Conservation (phyloP, 2,329 filamentous ascomycete species). For the Bipolaris oryzae region DNA sequence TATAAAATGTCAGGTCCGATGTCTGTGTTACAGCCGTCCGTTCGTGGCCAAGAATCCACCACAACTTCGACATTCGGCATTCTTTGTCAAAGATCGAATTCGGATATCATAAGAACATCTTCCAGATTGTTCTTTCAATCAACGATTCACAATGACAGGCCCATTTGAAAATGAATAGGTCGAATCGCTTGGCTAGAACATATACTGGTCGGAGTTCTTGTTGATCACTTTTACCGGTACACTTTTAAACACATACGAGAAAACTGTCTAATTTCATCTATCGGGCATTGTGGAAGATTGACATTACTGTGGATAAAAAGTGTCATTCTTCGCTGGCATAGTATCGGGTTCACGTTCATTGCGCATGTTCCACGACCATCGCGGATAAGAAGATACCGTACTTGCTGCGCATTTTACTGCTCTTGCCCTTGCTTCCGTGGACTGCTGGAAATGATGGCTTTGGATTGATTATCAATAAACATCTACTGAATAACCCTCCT, state of each 20-base stretch:
- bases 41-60: not conserved
- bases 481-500: constrained; percentile 2
- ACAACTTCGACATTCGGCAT: not conserved
- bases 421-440: not conserved
- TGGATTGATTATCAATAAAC: too few species aligned
- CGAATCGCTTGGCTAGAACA: too few species aligned
- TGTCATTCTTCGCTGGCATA: too few species aligned
- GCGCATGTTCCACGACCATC: not conserved
- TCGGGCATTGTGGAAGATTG: too few species aligned
- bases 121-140: too few species aligned
- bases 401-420: not conserved
- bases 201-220: too few species aligned
- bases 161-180: too few species aligned
- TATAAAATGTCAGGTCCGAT: not conserved
- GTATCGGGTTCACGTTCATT: not conserved
- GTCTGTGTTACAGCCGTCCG: not conserved
- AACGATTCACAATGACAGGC: too few species aligned
- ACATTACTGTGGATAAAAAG: not conserved
- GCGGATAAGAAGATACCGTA: not conserved
- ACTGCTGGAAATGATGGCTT: not conserved
- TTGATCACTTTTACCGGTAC: too few species aligned
- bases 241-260: too few species aligned
- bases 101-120: too few species aligned
- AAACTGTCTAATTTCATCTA: too few species aligned
- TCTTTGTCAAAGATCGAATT: not conserved